phyloP scores from a whole-genome alignment of 495 filamentous ascomycete species.

The Annulohypoxylon nitens region DNA sequence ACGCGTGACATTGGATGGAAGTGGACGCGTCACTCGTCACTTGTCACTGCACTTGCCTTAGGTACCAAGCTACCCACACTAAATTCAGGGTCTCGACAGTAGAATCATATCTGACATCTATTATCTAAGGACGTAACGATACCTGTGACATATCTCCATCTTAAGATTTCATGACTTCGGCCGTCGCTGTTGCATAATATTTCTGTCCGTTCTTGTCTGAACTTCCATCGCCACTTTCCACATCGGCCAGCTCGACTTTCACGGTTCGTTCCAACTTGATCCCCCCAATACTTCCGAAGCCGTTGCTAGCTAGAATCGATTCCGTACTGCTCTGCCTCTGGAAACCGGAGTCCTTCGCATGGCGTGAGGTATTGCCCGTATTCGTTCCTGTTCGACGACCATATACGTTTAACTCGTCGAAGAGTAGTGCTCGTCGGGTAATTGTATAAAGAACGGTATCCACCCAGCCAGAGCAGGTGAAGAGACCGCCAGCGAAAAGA shows the following conservation, averaged over 20 bases:
- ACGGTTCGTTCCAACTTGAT: slow-evolving; percentile 44
- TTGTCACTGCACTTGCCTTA: no score
- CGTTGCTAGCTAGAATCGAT: slow-evolving; percentile 32
- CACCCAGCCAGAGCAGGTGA: slow-evolving; percentile 73
- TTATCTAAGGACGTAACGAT: neutral
- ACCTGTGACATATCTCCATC: neutral
- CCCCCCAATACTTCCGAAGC: slow-evolving; percentile 25
- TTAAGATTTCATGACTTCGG: slow-evolving; percentile 26
- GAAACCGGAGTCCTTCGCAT: slow-evolving; percentile 30
- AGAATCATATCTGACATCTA: slow-evolving; percentile 2
- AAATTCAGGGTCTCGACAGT: neutral
- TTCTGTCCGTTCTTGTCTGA: neutral
- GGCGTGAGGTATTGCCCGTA: neutral
- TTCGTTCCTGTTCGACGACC: slow-evolving; percentile 16
- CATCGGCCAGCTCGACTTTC: slow-evolving; percentile 39
- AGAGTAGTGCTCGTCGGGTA: slow-evolving; percentile 64
- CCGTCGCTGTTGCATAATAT: slow-evolving; percentile 40
- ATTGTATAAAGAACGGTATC: slow-evolving; percentile 74
- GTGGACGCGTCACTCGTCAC: no score
- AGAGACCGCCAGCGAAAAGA: slow-evolving; percentile 71
- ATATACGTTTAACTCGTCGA: slow-evolving; percentile 43
- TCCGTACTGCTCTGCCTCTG: slow-evolving; percentile 42
- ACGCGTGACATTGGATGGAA: no score
- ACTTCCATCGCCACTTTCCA: slow-evolving; percentile 24
- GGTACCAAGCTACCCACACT: neutral